Evolutionary conservation across 176 grass and related monocot genomes (phyloP), one percentile per base, ranked within the genome.

Genomic region (Thalia dealbata): DNA sequence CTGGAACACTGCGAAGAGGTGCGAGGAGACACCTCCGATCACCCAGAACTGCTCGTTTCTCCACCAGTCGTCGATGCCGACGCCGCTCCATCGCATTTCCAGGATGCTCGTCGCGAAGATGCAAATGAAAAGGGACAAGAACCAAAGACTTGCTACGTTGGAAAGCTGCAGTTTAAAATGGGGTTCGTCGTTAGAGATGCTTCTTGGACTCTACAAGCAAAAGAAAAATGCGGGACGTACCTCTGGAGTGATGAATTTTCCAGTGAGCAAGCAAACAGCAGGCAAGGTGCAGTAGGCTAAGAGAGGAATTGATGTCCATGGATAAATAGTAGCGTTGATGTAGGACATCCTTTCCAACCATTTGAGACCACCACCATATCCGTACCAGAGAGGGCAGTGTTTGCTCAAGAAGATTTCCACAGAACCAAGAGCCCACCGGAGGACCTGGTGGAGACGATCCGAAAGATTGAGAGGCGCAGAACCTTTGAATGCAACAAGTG

Each of bases 31-130:
- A 22, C 87, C 87, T 68, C 87, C 87, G 16, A 90, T 90, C 25
- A 90, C 87, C 87, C 87, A 90, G 66, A 90, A 90, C 66, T 90
- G 87, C 65, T 90, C 87, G 13, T 90, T 90, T 50, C 87, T 90
- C 87, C 87, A 90, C 87, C 87, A 90, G 55, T 90, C 87, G 59
- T 81, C 80, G 12, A 90, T 90, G 66, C 78, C 87, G 19, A 86
- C 81, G 14, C 87, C 87, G 76, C 87, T 90, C 87, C 87, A 90
- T 76, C 87, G 83, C 87, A 90, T 90, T 72, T 90, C 87, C 2
- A 90, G 83, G 51, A 90, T 90, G 38, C 87, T 79, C 15, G 87
- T 90, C 6, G 82, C 61, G 63, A 78, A 78, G 25, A 90, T 90
- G 46, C 87, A 90, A 64, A 90, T 90, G 78, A 90, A 90, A 76